Conservation (phyloP, 1,284 basidiomycete genomes). For the Apiotrichum sp. region DNA sequence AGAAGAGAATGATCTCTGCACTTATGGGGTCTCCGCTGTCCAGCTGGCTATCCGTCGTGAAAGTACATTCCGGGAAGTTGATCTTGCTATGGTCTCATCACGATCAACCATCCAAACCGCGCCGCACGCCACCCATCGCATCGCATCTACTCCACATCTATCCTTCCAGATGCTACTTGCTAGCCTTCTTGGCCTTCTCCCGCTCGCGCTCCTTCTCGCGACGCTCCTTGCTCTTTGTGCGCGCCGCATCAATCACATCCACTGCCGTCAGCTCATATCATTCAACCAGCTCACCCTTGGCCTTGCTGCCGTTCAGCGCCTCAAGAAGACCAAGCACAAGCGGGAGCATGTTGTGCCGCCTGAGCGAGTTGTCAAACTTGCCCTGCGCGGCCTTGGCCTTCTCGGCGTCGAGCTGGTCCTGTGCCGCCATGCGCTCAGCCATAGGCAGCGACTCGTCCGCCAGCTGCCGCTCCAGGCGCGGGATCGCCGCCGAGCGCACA, state of each 20-base stretch:
- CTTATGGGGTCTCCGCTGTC: too few species aligned
- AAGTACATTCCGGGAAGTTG: too few species aligned
- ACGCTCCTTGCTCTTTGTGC: slow-evolving; percentile 30
- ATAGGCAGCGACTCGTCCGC: slow-evolving; percentile 51
- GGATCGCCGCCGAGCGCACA: slow-evolving; percentile 70
- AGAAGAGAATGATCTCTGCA: too few species aligned
- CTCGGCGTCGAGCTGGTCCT: slow-evolving; percentile 65
- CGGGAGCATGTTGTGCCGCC: slow-evolving; percentile 46
- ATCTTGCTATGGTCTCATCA: too few species aligned
- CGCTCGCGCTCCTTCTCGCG: slow-evolving; percentile 33
- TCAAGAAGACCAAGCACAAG: slow-evolving; percentile 35
- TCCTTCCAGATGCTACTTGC: background rate
- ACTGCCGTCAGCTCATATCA: slow-evolving; percentile 11
- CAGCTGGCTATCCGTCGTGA: too few species aligned
- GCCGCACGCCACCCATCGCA: too few species aligned
- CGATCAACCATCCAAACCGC: too few species aligned
- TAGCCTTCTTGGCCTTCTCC: slow-evolving; percentile 21
- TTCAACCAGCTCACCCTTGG: slow-evolving; percentile 31
- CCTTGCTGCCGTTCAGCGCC: slow-evolving; percentile 33
- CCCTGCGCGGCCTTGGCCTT: slow-evolving; percentile 69
- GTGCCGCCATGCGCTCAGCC: slow-evolving; percentile 51
- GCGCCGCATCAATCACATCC: slow-evolving; percentile 16
- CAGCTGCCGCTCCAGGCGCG: slow-evolving; percentile 58
- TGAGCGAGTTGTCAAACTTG: slow-evolving; percentile 55
- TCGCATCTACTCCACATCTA: too few species aligned